These are phyloP conservation scores for Backusella australiensis DNA, from an alignment of 192 early-diverging fungal genomes.

Conservation along the genomic window DNA sequence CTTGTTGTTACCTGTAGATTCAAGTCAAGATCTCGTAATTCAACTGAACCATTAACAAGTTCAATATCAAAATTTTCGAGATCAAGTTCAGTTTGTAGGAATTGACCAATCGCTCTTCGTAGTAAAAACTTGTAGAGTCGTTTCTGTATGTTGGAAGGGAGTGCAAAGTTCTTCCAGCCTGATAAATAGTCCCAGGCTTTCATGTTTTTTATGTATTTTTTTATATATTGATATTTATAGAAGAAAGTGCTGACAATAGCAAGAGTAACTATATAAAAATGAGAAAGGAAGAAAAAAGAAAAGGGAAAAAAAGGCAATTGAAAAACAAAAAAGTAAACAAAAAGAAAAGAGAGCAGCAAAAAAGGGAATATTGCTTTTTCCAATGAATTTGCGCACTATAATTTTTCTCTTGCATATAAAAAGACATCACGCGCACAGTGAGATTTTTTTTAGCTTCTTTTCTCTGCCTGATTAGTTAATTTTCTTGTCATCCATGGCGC, in stretches of 20 bases:
- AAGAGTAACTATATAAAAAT: background rate
- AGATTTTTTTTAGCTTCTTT: background rate
- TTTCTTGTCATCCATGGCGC: background rate
- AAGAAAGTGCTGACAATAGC: background rate
- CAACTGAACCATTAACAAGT: conserved; percentile 72
- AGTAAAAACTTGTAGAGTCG: conserved; percentile 80
- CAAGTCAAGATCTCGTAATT: conserved; percentile 76
- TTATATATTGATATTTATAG: background rate
- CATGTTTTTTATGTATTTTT: background rate
- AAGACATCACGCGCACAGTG: background rate
- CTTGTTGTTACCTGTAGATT: conserved; percentile 63
- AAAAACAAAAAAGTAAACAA: background rate
- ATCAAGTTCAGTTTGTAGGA: conserved; percentile 72
- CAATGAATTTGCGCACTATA: background rate
- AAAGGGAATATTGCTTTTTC: conserved; percentile 6
- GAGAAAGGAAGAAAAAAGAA: background rate
- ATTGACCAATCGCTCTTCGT: conserved; percentile 80
- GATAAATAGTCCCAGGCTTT: conserved; percentile 24
- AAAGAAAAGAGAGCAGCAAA: background rate
- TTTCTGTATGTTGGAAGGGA: conserved; percentile 78
- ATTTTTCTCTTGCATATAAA: background rate
- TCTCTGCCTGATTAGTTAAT: background rate
- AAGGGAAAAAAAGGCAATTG: background rate
- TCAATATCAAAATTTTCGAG: conserved; percentile 84
- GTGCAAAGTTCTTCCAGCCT: conserved; percentile 36